Base-by-base conservation (phyloP, 805 yeast genomes). In the Candida adriatica region DNA sequence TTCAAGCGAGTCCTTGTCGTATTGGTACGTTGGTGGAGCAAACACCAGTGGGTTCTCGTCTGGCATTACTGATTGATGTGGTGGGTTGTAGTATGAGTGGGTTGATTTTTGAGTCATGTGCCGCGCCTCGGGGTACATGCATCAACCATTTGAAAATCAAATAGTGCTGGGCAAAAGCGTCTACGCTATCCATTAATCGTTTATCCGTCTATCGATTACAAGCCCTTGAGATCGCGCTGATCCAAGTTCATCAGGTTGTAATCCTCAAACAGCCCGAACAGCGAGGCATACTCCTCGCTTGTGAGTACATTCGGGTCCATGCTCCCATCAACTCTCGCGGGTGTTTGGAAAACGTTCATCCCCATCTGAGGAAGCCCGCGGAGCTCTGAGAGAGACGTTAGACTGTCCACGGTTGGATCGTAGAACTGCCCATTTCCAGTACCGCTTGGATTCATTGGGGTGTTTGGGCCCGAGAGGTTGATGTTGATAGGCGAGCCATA, bases 21-120 rank as follows among this genome's bases (percentile, higher is more conserved):
- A 88, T 56, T 88, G 96, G 46, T 84, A 82, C 0, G 95, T 84
- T 47, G 79, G 73, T 15, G 95, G 95, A 3, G 95, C 95, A 58
- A 85, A 49, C 24, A 49, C 51, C 5, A 49, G 27, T 17, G 51
- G 48, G 10, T 42, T 41, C 22, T 45, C 46, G 21, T 43, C 39
- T 6, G 33, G 17, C 39, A 35, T 35, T n/a, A n/a, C n/a, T n/a
- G n/a, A n/a, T n/a, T n/a, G n/a, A n/a, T n/a, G n/a, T n/a, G n/a
- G 21, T 16, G 31, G 13, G n/a, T 13, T 8, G 25, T 13, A 23
- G 13, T 13, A 7, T 23, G 9, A 11, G 15, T 13, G 7, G 25
- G 8, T 8, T 23, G n/a, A n/a, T n/a, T n/a, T n/a, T n/a, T n/a
- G n/a, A n/a, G n/a, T n/a, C n/a, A n/a, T n/a, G n/a, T n/a, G n/a